Conservation (phyloP, 805 yeast species). For the Wilhelminamyces savonicus region DNA sequence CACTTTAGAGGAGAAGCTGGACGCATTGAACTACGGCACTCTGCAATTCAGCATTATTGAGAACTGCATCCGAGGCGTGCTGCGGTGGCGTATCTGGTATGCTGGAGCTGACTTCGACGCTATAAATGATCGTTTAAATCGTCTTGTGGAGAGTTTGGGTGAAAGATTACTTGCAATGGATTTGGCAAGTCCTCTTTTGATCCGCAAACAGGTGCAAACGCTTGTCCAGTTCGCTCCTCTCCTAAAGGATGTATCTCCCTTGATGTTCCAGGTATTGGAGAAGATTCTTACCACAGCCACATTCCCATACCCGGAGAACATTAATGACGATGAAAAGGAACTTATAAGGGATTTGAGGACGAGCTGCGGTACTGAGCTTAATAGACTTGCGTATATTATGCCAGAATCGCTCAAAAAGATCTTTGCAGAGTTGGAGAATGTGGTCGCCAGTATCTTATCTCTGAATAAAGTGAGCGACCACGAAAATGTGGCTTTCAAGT, state of each 20-base stretch:
- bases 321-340: slow-evolving; percentile 71
- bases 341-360: slow-evolving; percentile 81
- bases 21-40: slow-evolving; percentile 69
- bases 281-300: slow-evolving; percentile 81
- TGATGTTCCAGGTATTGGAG: slow-evolving; percentile 81
- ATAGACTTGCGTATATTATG: slow-evolving; percentile 89
- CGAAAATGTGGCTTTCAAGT: slow-evolving; percentile 89
- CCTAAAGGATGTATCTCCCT: slow-evolving; percentile 64
- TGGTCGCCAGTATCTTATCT: slow-evolving; percentile 63
- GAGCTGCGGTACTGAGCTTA: slow-evolving; percentile 90
- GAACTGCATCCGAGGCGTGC: slow-evolving; percentile 84
- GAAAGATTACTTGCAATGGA: slow-evolving; percentile 70
- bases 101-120: slow-evolving; percentile 47
- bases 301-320: slow-evolving; percentile 62
- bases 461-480: slow-evolving; percentile 74
- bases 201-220: slow-evolving; percentile 84
- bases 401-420: slow-evolving; percentile 84
- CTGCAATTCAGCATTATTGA: slow-evolving; percentile 84
- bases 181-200: slow-evolving; percentile 70
- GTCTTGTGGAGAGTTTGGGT: slow-evolving; percentile 62
- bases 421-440: slow-evolving; percentile 75
- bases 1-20: slow-evolving; percentile 49
- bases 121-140: slow-evolving; percentile 45
- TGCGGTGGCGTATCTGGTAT: slow-evolving; percentile 95
- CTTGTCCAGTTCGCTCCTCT: slow-evolving; percentile 91